Base-by-base conservation (phyloP, 257 asterid genomes). In the Sherardia arvensis region DNA sequence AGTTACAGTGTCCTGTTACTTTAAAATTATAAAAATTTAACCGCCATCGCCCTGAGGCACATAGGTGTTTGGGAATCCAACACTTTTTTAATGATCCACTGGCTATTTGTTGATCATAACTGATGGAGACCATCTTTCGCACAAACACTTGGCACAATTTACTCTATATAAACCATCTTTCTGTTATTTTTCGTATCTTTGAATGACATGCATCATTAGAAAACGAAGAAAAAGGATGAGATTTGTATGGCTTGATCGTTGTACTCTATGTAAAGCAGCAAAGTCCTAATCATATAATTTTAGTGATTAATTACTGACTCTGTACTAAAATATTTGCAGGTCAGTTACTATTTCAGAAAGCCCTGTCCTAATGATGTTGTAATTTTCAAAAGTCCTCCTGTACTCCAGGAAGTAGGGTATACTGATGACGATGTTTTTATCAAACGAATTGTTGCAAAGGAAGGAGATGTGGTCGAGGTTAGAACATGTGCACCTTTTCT, bases 341-440 rank as follows among this genome's bases (percentile, higher is more conserved):
- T 91, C 55, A 80, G 92, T 15, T 91, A 84, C 73, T 88, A 86
- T 73, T 91, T 91, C 67, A 80, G 98, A 65, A 83, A 78, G 77
- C 98, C 98, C 8, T 88, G 98, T 74, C 84, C 95, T 4, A 88
- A 86, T 67, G 98, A 88, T 71, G 69, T 91, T 30, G 95, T 91
- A 12, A 91, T 91, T 59, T 91, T 91, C 61, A 91, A 84, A 78
- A 84, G 94, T 77, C 98, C 96, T 18, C 96, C 98, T 0, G 94
- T 82, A 62, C 98, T 91, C 68, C 98, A 88, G 82, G 92, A 91
- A 69, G 92, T 85, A 45, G 98, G 98, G 58, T 91, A 86, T 80
- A 83, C 94, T 1, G 95, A 91, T 76, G 95, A 82, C 6, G 96
- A 91, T 79, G 98, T 88, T 48, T 91, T 91, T 55, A 88, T 91